Base-by-base conservation (phyloP, 2,329 filamentous ascomycete genomes). In the Alternaria atra region DNA sequence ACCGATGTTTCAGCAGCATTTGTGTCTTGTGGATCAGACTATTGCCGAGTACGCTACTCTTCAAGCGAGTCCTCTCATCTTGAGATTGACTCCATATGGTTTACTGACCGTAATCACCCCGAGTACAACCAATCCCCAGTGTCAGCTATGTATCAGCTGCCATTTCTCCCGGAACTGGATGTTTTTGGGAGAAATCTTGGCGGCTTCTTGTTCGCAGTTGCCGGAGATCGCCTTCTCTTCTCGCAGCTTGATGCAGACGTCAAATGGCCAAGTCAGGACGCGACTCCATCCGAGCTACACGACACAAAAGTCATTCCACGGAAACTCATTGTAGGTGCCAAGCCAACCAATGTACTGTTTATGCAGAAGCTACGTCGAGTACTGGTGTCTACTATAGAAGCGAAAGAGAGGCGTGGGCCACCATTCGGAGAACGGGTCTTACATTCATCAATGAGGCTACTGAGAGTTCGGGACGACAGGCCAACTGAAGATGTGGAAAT, bases 181-280 rank as follows among this genome's bases (percentile, higher is more conserved):
- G 75, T 79, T 35, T 66, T 75, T 25, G 74, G 79, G 13, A 72
- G 81, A 50, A 73, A 79, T 13, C 69, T 83, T 10, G 74, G 75
- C 13, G 80, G 80, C 2, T 80, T 82, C 37, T 70, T 86, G 9
- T 80, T 85, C 43, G 83, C 81, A 39, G 80, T 84, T 48, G 80
- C 81, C 17, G 81, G 82, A 27, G 78, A 80, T 10, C 77, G 82
- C 27, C 76, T 86, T 59, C 74, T 84, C 12, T 80, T 83, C 51
- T 82, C 83, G 27, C 81, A 80, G 39, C 64, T 86, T 32, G 81
- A 83, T 50, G 73, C 74, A 39, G 76, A 79, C 34, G 66, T 75
- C 15, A 61, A 53, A 58, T 65, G 64, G 58, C 46, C 59, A 23
- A 50, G 39, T 15, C 52, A 64, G 13, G 58, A 58, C 13, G 5